Evolutionary conservation across 768 basidiomycete species (phyloP), one percentile per base, ranked within the genome.

Genomic region (Amanita pseudoporphyria): DNA sequence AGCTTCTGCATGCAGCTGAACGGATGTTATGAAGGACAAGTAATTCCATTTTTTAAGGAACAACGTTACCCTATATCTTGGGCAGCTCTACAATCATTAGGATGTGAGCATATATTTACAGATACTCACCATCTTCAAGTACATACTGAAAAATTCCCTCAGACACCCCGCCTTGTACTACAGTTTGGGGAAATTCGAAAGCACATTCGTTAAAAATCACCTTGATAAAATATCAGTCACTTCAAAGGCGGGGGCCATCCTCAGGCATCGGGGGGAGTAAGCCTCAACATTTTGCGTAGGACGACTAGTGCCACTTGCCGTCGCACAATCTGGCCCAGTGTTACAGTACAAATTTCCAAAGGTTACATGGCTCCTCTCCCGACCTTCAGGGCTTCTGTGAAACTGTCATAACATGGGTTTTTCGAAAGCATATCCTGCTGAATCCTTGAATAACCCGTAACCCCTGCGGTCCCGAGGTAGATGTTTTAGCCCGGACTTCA

Each of bases 241-340:
- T 71, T 74, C 2, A 83, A 78, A 9, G 67, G 56, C 0, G 56
- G 49, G 0, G 87, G 87, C 37, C 61, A 74, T 67, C n/a, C n/a
- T n/a, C n/a, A n/a, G n/a, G n/a, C n/a, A n/a, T n/a, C n/a, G n/a
- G 77, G 80, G 0, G 82, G 84, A 0, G 87, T 74, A 52, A 89
- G 88, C 0, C 71, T 70, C 0, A 87, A 68, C 3, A 88, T 73
- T 1, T 73, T 70, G 44, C 72, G 75, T 0, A 80, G 81, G 57
- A 80, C 80, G 39, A 85, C 82, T 0, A 78, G 68, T 0, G 85
- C 84, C 0, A 90, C 68, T 44, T 84, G 79, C 54, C 82, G 85
- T 36, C 78, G 72, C 72, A 84, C 79, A 35, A 87, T 76, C 56
- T 89, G 87, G 0, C 85, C 86, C 0, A 70, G 59, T 0, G 73